Conservation (phyloP, 345 rosid genomes). For the Acer yangbiense region DNA sequence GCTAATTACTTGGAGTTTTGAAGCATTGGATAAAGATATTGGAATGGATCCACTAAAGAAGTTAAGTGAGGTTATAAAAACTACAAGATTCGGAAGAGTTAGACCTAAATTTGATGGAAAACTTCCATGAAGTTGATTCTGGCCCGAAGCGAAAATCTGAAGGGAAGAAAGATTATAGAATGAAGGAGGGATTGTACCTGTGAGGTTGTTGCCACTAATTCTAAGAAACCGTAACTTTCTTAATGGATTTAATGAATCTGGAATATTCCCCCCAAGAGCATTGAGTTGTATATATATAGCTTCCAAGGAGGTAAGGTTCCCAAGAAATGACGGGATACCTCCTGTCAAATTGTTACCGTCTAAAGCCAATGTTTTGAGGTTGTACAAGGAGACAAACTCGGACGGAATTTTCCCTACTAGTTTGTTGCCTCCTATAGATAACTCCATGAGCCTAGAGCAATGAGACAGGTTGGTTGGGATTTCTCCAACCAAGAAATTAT, state of each 20-base stretch:
- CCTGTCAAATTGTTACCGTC: too few relatives aligned
- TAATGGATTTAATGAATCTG: not conserved
- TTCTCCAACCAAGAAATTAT: too few relatives aligned
- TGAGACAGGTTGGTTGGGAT: too few relatives aligned
- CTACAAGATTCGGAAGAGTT: constrained; percentile 18
- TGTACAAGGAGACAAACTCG: too few relatives aligned
- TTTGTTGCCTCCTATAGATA: too few relatives aligned
- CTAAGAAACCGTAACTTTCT: not conserved
- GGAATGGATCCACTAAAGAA: constrained; percentile 2
- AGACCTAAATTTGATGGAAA: constrained; percentile 20
- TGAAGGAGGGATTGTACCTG: constrained; percentile 21
- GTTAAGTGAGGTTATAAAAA: not conserved
- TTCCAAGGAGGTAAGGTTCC: not conserved
- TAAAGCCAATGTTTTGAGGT: too few relatives aligned
- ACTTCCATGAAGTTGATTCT: constrained; percentile 25
- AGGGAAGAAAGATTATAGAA: constrained; percentile 26
- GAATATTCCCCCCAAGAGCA: constrained; percentile 17
- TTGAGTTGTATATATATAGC: not conserved
- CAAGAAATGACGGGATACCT: not conserved
- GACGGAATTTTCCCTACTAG: too few relatives aligned
- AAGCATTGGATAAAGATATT: too few relatives aligned
- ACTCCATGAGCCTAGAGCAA: too few relatives aligned
- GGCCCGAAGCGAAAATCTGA: not conserved
- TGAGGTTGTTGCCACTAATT: constrained; percentile 15
- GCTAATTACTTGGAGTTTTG: too few relatives aligned